phyloP scores from a whole-genome alignment of 495 filamentous ascomycete genomes.

The Astrocystis sublimbata region DNA sequence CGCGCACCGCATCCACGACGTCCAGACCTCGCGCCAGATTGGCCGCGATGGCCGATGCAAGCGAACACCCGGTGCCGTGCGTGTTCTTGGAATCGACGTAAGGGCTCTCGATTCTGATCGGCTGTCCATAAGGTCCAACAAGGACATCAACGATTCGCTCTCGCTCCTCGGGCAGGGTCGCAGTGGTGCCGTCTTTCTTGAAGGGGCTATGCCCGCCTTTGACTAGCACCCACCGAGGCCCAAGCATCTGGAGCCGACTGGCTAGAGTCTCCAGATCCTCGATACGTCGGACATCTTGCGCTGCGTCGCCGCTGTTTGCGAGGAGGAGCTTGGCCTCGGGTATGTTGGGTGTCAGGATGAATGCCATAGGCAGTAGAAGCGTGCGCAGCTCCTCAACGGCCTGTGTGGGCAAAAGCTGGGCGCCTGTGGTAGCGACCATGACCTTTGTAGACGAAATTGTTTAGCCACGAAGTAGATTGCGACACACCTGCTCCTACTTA shows the following conservation, averaged over 20 bases:
- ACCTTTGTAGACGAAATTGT: slow-evolving; percentile 54
- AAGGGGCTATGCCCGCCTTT: slow-evolving; percentile 94
- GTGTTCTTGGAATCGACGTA: slow-evolving; percentile 77
- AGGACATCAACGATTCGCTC: slow-evolving; percentile 74
- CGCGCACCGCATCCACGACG: slow-evolving; percentile 64
- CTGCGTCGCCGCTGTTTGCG: slow-evolving; percentile 53
- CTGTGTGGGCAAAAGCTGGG: slow-evolving; percentile 68
- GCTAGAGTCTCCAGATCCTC: slow-evolving; percentile 68
- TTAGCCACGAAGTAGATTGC: neutral
- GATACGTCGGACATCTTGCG: slow-evolving; percentile 53
- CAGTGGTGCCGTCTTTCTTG: slow-evolving; percentile 57
- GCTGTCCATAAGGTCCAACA: slow-evolving; percentile 53
- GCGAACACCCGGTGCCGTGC: slow-evolving; percentile 92
- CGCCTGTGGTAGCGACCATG: slow-evolving; percentile 88
- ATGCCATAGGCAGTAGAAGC: slow-evolving; percentile 72
- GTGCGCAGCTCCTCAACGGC: slow-evolving; percentile 66
- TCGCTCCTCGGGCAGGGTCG: slow-evolving; percentile 56
- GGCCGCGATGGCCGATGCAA: slow-evolving; percentile 91
- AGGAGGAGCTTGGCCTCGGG: slow-evolving; percentile 82
- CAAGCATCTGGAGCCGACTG: slow-evolving; percentile 62
- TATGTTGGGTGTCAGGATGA: slow-evolving; percentile 86
- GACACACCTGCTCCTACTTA: slow-evolving; percentile 36
- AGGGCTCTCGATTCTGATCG: slow-evolving; percentile 62
- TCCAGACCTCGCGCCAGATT: slow-evolving; percentile 68
- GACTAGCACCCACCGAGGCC: slow-evolving; percentile 76